Evolutionary conservation across 2,329 filamentous ascomycete species (phyloP), one percentile per base, ranked within the genome.

Genomic region (Aspergillus proliferans): DNA sequence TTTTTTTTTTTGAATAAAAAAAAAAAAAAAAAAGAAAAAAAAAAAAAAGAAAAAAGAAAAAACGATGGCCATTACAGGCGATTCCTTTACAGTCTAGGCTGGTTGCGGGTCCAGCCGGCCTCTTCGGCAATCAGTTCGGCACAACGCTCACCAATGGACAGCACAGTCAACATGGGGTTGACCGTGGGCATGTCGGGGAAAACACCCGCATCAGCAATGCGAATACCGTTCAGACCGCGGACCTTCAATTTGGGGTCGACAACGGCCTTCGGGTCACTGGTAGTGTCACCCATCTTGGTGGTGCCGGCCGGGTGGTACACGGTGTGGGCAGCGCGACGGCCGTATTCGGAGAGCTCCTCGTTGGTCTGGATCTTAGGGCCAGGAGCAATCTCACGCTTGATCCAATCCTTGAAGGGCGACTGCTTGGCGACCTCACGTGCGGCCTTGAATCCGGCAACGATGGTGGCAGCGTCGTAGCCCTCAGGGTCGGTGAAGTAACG

Each of bases 271-370:
- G 80, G 72, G 65, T 94, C 87, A 47, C 74, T 79, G 48, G 67
- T 68, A 4, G 86, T 71, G 62, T 91, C 83, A 30, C 88, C 88
- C 89, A 95, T 95, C 77, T 90, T 90, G 48, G 88, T 93, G 15
- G 89, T 95, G 46, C 89, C 89, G 10, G 87, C 86, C 0, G 89
- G 89, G 70, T 95, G 89, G 71, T 95, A 95, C 26, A 95, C 88
- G 1, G 89, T 95, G 70, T 95, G 89, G 4, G 88, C 88, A 4
- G 80, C 89, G 42, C 83, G 80, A 43, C 89, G 81, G 33, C 86
- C 89, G 68, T 95, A 95, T 72, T 90, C 84, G 66, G 80, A 85
- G 7, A 95, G 78, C 48, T 86, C 85, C 69, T 91, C 88, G 63
- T 95, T 88, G 6, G 83, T 84, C 66, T 87, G 82, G 38, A 88